Percentiles rank a stretch among this genome's conserved stretches.
phyloP scores from a whole-genome alignment of 768 basidiomycete species.

The Cyathus striatus region DNA sequence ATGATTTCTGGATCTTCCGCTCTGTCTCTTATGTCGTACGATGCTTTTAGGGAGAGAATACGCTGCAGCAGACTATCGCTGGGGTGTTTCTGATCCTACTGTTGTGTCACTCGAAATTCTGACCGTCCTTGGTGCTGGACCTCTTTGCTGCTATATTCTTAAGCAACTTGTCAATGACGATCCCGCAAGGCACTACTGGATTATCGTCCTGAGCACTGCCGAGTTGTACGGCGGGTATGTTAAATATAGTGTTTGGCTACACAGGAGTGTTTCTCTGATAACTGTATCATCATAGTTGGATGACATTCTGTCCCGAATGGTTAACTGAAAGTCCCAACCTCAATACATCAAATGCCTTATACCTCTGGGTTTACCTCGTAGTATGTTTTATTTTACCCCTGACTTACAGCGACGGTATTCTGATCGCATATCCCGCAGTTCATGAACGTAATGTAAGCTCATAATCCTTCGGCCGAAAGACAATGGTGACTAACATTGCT shows the following conservation, averaged over 20 bases:
- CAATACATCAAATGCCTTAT: conserved; percentile 62
- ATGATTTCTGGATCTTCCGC: not conserved
- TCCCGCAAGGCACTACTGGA: conserved; percentile 73
- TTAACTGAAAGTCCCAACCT: conserved; percentile 68
- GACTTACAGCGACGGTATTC: not conserved
- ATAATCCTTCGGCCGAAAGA: not conserved
- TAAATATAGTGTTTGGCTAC: not conserved
- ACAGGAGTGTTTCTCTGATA: not conserved
- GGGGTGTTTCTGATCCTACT: conserved; percentile 76
- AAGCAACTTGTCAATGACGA: conserved; percentile 60
- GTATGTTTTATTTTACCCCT: conserved; percentile 48
- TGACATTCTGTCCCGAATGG: conserved; percentile 91
- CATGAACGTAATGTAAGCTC: conserved; percentile 72
- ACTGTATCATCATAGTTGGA: conserved; percentile 44
- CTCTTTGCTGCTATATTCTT: conserved; percentile 69
- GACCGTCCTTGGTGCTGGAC: conserved; percentile 76
- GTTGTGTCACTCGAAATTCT: conserved; percentile 80
- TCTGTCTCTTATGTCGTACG: not conserved
- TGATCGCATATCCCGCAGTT: conserved; percentile 37
- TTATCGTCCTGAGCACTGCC: conserved; percentile 69
- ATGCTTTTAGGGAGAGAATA: conserved; percentile 68
- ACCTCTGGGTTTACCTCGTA: conserved; percentile 77
- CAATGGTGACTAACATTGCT: conserved; percentile 4
- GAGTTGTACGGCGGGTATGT: conserved; percentile 75
- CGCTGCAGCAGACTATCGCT: conserved; percentile 73